A percentile compares a stretch with the other conserved stretches of the same genome.
Conservation (phyloP, 805 yeast genomes). For the Metschnikowia matae region DNA sequence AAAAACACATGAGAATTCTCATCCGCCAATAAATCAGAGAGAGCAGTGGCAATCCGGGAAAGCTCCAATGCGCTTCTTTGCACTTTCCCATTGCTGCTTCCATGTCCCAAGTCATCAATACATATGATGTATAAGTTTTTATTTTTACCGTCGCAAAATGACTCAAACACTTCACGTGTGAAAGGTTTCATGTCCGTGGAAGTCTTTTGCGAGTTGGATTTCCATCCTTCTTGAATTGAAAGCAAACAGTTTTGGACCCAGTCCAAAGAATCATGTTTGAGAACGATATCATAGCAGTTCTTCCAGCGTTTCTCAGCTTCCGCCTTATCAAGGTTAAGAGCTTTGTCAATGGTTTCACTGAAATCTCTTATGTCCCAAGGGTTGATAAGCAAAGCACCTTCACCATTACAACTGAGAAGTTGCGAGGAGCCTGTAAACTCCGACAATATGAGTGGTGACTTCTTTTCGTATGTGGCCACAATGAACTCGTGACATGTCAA, state of each 20-base stretch:
- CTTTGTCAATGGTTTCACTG: conserved; percentile 56
- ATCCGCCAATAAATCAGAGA: conserved; percentile 56
- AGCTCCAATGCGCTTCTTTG: conserved; percentile 11
- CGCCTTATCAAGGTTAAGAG: conserved; percentile 59
- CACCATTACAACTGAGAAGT: conserved; percentile 47
- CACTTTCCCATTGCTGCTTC: conserved; percentile 10
- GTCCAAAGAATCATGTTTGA: conserved; percentile 61
- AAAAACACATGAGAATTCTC: conserved; percentile 66
- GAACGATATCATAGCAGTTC: conserved; percentile 52
- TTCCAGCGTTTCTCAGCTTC: conserved; percentile 64
- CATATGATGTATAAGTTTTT: conserved; percentile 51
- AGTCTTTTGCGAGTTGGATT: conserved; percentile 25
- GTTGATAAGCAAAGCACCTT: conserved; percentile 74
- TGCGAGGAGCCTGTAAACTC: conserved; percentile 95
- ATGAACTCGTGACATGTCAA: conserved; percentile 93
- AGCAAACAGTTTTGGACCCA: conserved; percentile 66
- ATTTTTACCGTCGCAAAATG: conserved; percentile 24
- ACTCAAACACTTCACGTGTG: conserved; percentile 28
- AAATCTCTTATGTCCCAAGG: conserved; percentile 84
- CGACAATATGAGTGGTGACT: conserved; percentile 79
- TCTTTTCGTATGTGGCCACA: conserved; percentile 63
- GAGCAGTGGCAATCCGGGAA: conserved; percentile 51
- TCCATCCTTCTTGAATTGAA: conserved; percentile 46
- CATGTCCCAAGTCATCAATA: conserved; percentile 43
- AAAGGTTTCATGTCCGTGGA: conserved; percentile 28